phyloP scores from a whole-genome alignment of 345 rosid species.

The Gynandropsis gynandra region DNA sequence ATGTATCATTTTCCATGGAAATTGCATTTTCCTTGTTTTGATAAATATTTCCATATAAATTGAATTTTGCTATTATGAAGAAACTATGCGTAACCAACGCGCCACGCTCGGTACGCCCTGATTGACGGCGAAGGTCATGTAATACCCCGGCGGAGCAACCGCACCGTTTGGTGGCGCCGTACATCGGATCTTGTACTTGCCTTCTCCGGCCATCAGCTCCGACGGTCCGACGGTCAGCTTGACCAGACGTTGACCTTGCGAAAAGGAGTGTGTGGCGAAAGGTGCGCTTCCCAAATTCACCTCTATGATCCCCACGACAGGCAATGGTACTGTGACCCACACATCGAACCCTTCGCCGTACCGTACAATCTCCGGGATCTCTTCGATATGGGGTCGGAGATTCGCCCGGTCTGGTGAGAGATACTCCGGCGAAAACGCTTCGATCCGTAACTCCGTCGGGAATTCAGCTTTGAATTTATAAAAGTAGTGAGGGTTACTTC shows the following conservation, averaged over 20 bases:
- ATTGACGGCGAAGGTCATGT: conserved; percentile 80
- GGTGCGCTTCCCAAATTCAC: conserved; percentile 62
- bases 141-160: conserved; percentile 85
- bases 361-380: conserved; percentile 42
- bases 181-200: conserved; percentile 51
- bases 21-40: background rate
- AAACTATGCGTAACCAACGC: conserved; percentile 65
- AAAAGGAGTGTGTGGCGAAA: conserved; percentile 78
- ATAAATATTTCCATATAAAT: no score
- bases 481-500: conserved; percentile 80
- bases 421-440: conserved; percentile 87
- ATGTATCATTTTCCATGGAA: background rate
- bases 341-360: conserved; percentile 45
- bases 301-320: conserved; percentile 63
- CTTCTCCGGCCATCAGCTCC: conserved; percentile 30
- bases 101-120: conserved; percentile 90
- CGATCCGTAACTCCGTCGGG: conserved; percentile 76
- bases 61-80: conserved; percentile 14
- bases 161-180: conserved; percentile 68
- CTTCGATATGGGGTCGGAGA: conserved; percentile 55
- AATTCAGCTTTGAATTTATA: conserved; percentile 52
- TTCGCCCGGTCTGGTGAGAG: conserved; percentile 66
- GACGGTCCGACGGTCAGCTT: conserved; percentile 56
- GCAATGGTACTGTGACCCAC: conserved; percentile 47
- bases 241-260: conserved; percentile 77